Base-by-base conservation (phyloP, 805 yeast genomes). In the Candida vaughaniae region DNA sequence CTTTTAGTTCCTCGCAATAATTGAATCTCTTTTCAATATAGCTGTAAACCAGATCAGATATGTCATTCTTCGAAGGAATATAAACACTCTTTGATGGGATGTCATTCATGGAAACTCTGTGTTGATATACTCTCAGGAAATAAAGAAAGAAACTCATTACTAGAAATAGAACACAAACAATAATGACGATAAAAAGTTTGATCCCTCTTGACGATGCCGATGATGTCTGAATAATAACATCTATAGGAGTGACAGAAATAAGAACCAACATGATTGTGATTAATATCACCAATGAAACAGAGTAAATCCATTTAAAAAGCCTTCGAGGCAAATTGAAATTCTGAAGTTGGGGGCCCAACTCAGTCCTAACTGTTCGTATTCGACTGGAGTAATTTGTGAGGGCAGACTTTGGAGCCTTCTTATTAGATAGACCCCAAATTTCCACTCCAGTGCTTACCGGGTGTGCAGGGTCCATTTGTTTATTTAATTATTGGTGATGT, bases 121-220 rank as follows among this genome's bases (percentile, higher is more conserved):
- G 69, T 16, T 74, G 70, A 38, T 80, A 64, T 6, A 87, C 62
- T 38, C 98, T 69, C 25, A 77, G 62, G 15, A 83, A 60, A 45
- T 79, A 77, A 14, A 85, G 55, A 1, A 77, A 43, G 0, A 80
- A 44, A 3, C 79, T 60, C 5, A 73, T 47, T 0, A 82, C 40
- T 1, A 79, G 64, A 45, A 85, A 78, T 1, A 78, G 60, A 2
- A 80, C 86, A 49, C 85, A 71, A 5, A 84, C 87, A 30, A 80
- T 75, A 6, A 85, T 78, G 15, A 89, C 86, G 41, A 90, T 86
- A 44, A 90, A 82, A 3, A 91, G 77, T 55, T 89, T 87, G 55
- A 86, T 66, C 1, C 86, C 93, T 48, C 85, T 77, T 42, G 77
- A 75, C 9, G 70, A 60, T 3, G 77, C 62, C 6, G 66, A 66